A percentile compares a stretch with the other conserved stretches of the same genome.
Conservation (phyloP, 73 alveolate genomes). For the Durusdinium trenchii region DNA sequence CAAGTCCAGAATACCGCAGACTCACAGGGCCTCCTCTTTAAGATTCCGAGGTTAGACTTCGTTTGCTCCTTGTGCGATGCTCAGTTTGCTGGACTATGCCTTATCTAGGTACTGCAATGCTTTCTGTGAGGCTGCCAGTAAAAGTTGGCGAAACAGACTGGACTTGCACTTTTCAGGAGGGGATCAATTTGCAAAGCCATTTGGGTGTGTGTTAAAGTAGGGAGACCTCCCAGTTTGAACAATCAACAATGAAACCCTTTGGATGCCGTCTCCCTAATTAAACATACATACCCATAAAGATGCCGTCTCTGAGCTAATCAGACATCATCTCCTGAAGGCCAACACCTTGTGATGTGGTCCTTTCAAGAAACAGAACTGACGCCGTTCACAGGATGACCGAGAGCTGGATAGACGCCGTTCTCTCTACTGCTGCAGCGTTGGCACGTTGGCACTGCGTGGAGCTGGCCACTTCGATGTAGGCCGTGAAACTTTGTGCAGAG, state of each 20-base stretch:
- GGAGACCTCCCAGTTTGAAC: neutral
- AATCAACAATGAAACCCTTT: too few relatives aligned
- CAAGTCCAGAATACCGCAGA: neutral
- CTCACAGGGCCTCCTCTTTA: too few relatives aligned
- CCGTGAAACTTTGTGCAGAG: neutral
- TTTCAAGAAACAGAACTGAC: neutral
- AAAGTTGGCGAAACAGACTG: slow-evolving; percentile 23
- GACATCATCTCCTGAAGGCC: too few relatives aligned
- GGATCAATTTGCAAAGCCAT: neutral
- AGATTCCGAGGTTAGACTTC: slow-evolving; percentile 56
- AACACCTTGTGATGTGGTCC: neutral
- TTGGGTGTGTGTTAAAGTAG: neutral
- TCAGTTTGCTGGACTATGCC: neutral
- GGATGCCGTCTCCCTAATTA: neutral
- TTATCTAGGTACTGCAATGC: neutral
- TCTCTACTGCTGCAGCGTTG: neutral
- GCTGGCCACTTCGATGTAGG: slow-evolving; percentile 93
- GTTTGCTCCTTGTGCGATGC: slow-evolving; percentile 28
- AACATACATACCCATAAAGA: neutral
- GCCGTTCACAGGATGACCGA: neutral
- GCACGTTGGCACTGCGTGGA: neutral
- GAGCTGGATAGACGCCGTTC: slow-evolving; percentile 64
- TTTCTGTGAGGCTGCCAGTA: slow-evolving; percentile 30
- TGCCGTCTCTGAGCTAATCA: too few relatives aligned
- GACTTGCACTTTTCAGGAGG: slow-evolving; percentile 71